Evolutionary conservation across 2,329 filamentous ascomycete genomes (phyloP).

Genomic region (Aspergillus candidus): DNA sequence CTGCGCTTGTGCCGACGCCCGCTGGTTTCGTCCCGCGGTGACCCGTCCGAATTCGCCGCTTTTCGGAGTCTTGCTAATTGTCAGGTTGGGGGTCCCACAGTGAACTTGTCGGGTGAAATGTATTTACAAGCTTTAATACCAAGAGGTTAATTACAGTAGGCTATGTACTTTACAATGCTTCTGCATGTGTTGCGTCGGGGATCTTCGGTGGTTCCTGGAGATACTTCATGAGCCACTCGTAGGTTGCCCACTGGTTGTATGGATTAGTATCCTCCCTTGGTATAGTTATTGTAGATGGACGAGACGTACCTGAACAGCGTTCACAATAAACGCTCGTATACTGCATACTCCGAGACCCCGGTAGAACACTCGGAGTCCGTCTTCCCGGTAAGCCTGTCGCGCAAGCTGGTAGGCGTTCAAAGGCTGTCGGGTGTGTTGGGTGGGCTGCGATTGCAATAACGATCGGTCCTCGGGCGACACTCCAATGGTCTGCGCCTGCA

Average conservation of each 20-base stretch:
- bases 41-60: slow-evolving; percentile 22
- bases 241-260: slow-evolving; percentile 68
- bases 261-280: slow-evolving; percentile 5
- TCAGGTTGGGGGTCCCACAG: slow-evolving; percentile 10
- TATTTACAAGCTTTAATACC: slow-evolving; percentile 23
- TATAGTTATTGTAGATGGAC: background rate
- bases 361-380: slow-evolving; percentile 61
- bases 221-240: slow-evolving; percentile 74
- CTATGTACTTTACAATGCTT: too few species aligned
- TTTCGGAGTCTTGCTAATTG: slow-evolving; percentile 17
- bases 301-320: slow-evolving; percentile 63
- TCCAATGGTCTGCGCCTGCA: slow-evolving; percentile 64
- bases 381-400: slow-evolving; percentile 58
- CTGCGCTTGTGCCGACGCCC: slow-evolving; percentile 9
- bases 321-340: slow-evolving; percentile 80
- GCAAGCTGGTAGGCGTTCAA: slow-evolving; percentile 59
- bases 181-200: too few species aligned
- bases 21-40: slow-evolving; percentile 25
- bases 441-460: slow-evolving; percentile 11
- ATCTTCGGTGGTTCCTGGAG: slow-evolving; percentile 20
- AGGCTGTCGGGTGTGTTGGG: slow-evolving; percentile 13
- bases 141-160: background rate
- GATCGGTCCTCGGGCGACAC: slow-evolving; percentile 18
- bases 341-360: slow-evolving; percentile 75
- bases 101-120: slow-evolving; percentile 18